phyloP scores from a whole-genome alignment of 129 eudicot species.

The Tagetes erecta region DNA sequence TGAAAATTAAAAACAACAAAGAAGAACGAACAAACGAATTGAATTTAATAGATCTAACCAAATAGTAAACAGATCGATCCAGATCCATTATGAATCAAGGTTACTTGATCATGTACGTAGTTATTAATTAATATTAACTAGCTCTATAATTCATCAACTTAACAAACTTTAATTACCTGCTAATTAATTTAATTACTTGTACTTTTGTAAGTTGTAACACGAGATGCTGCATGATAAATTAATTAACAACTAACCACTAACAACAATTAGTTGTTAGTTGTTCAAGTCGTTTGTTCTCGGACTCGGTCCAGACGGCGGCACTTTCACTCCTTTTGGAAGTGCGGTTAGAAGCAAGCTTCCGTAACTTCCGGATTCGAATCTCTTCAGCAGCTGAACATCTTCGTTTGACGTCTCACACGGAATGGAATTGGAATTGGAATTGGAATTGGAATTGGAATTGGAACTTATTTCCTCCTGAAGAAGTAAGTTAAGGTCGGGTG shows the following conservation, averaged over 20 bases:
- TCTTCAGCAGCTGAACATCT: slow-evolving; percentile 18
- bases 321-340: slow-evolving; percentile 51
- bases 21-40: slow-evolving; percentile 30
- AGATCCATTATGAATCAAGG: slow-evolving; percentile 2
- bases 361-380: slow-evolving; percentile 21
- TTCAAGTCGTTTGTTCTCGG: slow-evolving; percentile 39
- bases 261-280: slow-evolving; percentile 27
- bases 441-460: slow-evolving; percentile 11
- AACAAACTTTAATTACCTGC: no score
- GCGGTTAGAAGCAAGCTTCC: slow-evolving; percentile 40
- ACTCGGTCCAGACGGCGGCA: slow-evolving; percentile 60
- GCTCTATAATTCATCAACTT: background rate
- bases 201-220: no score
- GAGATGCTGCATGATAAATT: no score
- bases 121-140: background rate
- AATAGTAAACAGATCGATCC: background rate
- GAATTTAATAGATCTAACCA: slow-evolving; percentile 17
- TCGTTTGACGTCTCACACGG: background rate
- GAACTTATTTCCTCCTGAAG: background rate
- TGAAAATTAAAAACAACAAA: background rate
- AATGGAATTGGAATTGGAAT: slow-evolving; percentile 5
- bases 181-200: no score
- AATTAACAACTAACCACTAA: no score
- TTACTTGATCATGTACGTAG: slow-evolving; percentile 2
- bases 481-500: slow-evolving; percentile 16